Conservation (phyloP, 2,329 filamentous ascomycete species). For the Orbilia oligospora region DNA sequence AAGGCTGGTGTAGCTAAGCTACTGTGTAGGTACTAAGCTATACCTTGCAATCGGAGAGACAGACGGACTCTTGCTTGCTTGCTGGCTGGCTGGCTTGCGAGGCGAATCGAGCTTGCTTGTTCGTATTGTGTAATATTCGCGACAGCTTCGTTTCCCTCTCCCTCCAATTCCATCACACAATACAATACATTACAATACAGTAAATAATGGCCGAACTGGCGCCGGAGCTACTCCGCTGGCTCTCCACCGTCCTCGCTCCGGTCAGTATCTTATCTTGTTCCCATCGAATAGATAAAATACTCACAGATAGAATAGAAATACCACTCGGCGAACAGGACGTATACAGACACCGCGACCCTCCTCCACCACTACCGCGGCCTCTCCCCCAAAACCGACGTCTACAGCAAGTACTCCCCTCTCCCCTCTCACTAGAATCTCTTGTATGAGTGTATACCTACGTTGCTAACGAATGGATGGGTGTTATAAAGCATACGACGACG, state of each 20-base stretch:
- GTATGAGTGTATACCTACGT: slow-evolving; percentile 66
- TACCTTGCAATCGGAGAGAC: too few relatives aligned
- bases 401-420: slow-evolving; percentile 76
- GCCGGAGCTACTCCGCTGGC: slow-evolving; percentile 58
- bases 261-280: slow-evolving; percentile 23
- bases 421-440: slow-evolving; percentile 65
- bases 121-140: too few relatives aligned
- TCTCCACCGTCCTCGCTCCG: slow-evolving; percentile 56
- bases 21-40: too few relatives aligned
- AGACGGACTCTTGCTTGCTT: too few relatives aligned
- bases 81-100: too few relatives aligned
- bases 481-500: slow-evolving; percentile 85
- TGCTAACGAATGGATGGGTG: background rate
- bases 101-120: too few relatives aligned
- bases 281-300: background rate
- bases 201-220: slow-evolving; percentile 48
- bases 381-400: slow-evolving; percentile 89
- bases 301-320: slow-evolving; percentile 78
- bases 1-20: too few relatives aligned
- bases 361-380: slow-evolving; percentile 85
- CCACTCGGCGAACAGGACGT: slow-evolving; percentile 90
- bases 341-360: slow-evolving; percentile 88
- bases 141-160: background rate
- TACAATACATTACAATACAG: too few relatives aligned
- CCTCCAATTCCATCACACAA: background rate